Evolutionary conservation across 1,284 basidiomycete genomes (phyloP).

Genomic region (Stygiomarasmius scandens): DNA sequence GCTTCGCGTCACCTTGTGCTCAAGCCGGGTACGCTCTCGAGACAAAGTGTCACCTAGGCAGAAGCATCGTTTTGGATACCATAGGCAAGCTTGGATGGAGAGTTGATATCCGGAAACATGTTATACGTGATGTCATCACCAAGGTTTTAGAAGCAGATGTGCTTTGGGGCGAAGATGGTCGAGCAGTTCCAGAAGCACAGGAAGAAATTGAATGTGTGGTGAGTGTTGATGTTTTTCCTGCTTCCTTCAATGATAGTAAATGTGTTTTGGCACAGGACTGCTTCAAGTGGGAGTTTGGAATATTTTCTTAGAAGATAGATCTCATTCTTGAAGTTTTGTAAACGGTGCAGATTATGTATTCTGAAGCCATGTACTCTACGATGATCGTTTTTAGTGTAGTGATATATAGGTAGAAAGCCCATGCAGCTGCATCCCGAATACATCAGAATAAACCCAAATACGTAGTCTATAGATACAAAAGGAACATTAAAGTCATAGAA

Average conservation of each 20-base stretch:
- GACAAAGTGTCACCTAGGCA: conserved; percentile 72
- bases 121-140: conserved; percentile 78
- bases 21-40: conserved; percentile 75
- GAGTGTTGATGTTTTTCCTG: conserved; percentile 28
- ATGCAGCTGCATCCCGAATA: no score
- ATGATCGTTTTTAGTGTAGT: no score
- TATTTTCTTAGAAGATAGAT: neutral
- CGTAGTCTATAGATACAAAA: no score
- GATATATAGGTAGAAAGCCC: no score
- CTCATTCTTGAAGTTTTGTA: no score
- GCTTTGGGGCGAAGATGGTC: conserved; percentile 42
- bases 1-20: conserved; percentile 63
- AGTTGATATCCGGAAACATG: conserved; percentile 81
- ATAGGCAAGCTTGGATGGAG: conserved; percentile 84
- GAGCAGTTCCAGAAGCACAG: conserved; percentile 55
- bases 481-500: no score
- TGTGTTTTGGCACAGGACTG: conserved; percentile 55
- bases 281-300: conserved; percentile 67
- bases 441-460: no score
- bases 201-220: conserved; percentile 65
- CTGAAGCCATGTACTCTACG: no score
- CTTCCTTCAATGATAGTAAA: neutral
- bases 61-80: conserved; percentile 82
- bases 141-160: conserved; percentile 69
- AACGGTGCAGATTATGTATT: no score